These are phyloP conservation scores for Annona cherimola DNA, from an alignment of 164 flowering plant species.

Conservation along the genomic window DNA sequence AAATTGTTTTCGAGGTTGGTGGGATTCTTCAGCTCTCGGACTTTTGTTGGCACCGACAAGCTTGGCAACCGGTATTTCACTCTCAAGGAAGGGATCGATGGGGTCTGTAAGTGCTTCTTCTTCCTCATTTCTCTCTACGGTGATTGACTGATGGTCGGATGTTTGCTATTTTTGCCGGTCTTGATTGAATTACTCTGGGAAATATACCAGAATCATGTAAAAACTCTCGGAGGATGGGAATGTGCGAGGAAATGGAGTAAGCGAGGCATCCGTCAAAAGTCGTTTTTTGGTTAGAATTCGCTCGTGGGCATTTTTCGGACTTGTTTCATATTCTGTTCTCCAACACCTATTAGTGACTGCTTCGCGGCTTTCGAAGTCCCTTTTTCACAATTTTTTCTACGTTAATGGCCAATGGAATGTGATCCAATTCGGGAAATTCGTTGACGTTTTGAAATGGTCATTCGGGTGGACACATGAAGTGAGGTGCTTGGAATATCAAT, in stretches of 20 bases:
- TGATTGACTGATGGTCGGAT: not conserved
- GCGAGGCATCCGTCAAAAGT: not conserved
- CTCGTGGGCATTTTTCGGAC: not conserved
- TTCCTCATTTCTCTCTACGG: not conserved
- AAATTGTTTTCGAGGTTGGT: conserved; percentile 47
- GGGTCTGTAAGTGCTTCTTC: conserved; percentile 48
- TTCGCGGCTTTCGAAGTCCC: too few species aligned
- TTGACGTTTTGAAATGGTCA: too few species aligned
- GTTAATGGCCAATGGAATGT: too few species aligned
- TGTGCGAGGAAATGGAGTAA: not conserved
- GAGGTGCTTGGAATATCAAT: too few species aligned
- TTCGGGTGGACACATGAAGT: too few species aligned
- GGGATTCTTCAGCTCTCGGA: conserved; percentile 50
- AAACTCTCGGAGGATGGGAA: not conserved
- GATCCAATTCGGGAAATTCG: too few species aligned
- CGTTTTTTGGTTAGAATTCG: not conserved
- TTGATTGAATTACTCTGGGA: not conserved
- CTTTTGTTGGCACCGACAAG: conserved; percentile 58
- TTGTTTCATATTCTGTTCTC: not conserved
- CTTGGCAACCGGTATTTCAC: conserved; percentile 79
- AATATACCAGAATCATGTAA: not conserved
- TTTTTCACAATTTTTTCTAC: too few species aligned
- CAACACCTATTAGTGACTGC: not conserved
- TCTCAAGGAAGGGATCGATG: conserved; percentile 64
- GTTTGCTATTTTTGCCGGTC: not conserved